phyloP scores from a whole-genome alignment of 179 eudicot species.

The Camellia oleifera region DNA sequence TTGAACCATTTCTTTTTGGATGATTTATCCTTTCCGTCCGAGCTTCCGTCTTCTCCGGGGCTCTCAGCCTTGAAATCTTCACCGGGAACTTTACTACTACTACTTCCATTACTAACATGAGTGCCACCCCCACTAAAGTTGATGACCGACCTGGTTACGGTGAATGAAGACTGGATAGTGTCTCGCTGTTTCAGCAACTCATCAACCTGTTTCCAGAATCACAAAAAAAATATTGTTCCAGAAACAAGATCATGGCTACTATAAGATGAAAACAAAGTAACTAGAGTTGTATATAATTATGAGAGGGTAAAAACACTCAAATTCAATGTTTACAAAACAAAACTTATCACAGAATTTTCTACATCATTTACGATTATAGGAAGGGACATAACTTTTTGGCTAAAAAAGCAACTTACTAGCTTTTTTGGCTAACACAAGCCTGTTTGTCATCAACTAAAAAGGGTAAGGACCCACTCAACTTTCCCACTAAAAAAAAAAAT shows the following conservation, averaged over 20 bases:
- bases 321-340: neutral
- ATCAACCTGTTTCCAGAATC: conserved; percentile 60
- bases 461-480: too few relatives aligned
- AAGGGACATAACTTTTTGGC: neutral
- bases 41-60: conserved; percentile 77
- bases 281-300: neutral
- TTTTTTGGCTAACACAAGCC: too few relatives aligned
- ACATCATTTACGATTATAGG: neutral
- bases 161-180: conserved; percentile 77
- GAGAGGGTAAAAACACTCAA: neutral
- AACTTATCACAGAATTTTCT: neutral
- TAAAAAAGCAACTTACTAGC: too few relatives aligned
- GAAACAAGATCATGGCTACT: neutral
- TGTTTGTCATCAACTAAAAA: too few relatives aligned
- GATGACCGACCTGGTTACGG: conserved; percentile 46
- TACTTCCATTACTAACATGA: conserved; percentile 30
- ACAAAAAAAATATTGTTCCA: neutral
- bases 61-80: conserved; percentile 66
- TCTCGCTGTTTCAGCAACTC: conserved; percentile 91
- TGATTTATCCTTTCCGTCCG: conserved; percentile 80
- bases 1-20: conserved; percentile 88
- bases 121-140: conserved; percentile 14
- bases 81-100: conserved; percentile 51
- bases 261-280: neutral
- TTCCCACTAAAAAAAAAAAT: too few relatives aligned